These are phyloP conservation scores for Talaromyces proteolyticus DNA, from an alignment of 495 filamentous ascomycete genomes.

Conservation along the genomic window DNA sequence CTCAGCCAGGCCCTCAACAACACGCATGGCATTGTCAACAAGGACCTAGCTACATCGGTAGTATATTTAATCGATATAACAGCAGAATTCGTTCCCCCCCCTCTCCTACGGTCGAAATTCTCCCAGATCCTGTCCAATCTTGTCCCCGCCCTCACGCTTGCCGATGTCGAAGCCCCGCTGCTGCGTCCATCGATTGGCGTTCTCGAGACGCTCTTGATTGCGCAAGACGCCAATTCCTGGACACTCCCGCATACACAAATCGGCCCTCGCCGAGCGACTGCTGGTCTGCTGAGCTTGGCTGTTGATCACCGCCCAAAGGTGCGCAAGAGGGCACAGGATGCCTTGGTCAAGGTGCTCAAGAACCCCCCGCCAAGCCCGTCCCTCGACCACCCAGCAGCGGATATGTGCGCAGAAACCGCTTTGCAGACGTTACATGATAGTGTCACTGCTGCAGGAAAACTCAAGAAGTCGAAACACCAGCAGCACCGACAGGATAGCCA, in stretches of 20 bases:
- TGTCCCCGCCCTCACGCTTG: constrained; percentile 70
- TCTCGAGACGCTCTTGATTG: constrained; percentile 78
- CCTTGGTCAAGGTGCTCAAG: constrained; percentile 73
- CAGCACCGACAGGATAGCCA: constrained; percentile 40
- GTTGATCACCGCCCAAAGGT: constrained; percentile 92
- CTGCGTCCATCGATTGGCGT: constrained; percentile 87
- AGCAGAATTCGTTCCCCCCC: constrained; percentile 71
- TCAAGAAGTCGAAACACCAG: constrained; percentile 52
- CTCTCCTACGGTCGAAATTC: constrained; percentile 88
- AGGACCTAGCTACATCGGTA: constrained; percentile 78
- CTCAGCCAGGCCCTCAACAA: constrained; percentile 67
- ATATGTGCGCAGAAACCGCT: constrained; percentile 91
- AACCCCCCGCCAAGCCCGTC: constrained; percentile 82
- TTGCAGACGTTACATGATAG: constrained; percentile 68
- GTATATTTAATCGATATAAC: constrained; percentile 94
- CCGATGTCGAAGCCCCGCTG: constrained; percentile 82
- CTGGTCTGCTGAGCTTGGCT: constrained; percentile 76
- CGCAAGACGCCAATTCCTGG: constrained; percentile 86
- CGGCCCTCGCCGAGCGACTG: constrained; percentile 81
- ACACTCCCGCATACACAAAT: constrained; percentile 75
- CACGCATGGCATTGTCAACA: constrained; percentile 61
- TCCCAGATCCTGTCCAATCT: constrained; percentile 83
- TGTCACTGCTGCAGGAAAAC: constrained; percentile 55
- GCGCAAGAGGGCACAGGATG: constrained; percentile 89
- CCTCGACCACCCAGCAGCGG: constrained; percentile 85